Conservation (phyloP, 2,329 filamentous ascomycete genomes). For the Periglandula ipomoeae region DNA sequence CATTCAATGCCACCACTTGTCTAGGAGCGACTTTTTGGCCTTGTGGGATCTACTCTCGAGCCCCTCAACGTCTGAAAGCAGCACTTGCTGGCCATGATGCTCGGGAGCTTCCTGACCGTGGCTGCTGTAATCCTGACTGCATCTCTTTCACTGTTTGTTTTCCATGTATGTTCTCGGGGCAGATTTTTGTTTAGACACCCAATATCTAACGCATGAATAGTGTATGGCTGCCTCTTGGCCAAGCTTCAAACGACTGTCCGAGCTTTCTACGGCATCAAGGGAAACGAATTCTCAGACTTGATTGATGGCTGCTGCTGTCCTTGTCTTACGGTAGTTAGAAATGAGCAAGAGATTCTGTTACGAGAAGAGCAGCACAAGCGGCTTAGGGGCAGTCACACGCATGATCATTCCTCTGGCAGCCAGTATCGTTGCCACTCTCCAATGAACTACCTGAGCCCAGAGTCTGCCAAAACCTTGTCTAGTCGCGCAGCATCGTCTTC, state of each 20-base stretch:
- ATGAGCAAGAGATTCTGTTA: slow-evolving; percentile 23
- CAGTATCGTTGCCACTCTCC: slow-evolving; percentile 14
- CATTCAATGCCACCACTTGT: slow-evolving; percentile 5
- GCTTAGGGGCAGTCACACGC: slow-evolving; percentile 8
- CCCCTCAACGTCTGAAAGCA: slow-evolving; percentile 14
- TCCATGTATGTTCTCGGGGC: slow-evolving; percentile 15
- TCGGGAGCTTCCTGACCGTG: slow-evolving; percentile 9
- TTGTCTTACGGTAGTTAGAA: slow-evolving; percentile 16
- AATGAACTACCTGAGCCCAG: slow-evolving; percentile 14
- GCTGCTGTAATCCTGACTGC: slow-evolving; percentile 16
- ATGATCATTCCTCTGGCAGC: slow-evolving; percentile 3
- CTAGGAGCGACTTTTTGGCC: slow-evolving; percentile 13
- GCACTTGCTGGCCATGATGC: slow-evolving; percentile 15
- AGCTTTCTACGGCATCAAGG: slow-evolving; percentile 23
- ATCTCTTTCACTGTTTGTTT: slow-evolving; percentile 15
- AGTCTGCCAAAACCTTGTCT: slow-evolving; percentile 5
- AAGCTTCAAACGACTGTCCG: slow-evolving; percentile 22
- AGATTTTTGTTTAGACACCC: not conserved
- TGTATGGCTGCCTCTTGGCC: slow-evolving; percentile 20
- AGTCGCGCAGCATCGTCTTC: not conserved
- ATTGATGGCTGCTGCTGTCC: slow-evolving; percentile 20
- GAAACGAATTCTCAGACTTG: slow-evolving; percentile 15
- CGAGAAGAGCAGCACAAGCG: slow-evolving; percentile 16
- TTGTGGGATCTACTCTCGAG: slow-evolving; percentile 20
- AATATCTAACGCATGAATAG: slow-evolving; percentile 13